Evolutionary conservation across 176 grass and related monocot species (phyloP), one percentile per base, ranked within the genome.

Genomic region (Leersia perrieri): DNA sequence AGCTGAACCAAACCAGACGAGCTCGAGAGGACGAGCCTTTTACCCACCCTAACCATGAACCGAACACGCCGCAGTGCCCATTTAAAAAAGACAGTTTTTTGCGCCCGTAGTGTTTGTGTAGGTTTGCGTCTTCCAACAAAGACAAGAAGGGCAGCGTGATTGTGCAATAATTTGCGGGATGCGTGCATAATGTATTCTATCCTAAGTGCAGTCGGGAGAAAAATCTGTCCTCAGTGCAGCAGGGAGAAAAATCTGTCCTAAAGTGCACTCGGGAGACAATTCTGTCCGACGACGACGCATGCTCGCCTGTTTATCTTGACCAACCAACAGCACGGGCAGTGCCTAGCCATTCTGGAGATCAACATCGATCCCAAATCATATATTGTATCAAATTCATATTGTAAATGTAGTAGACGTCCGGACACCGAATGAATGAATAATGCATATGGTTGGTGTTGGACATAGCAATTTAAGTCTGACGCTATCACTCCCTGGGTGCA

Each of bases 241-340:
- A 3, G 47, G 47, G 15, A 51, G 47, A 51, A 51, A 51, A 51
- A 22, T 47, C 13, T 18, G 16, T 3, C 47, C 18, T 51, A 11
- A 51, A n/a, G 47, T 16, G 15, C 16, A 13, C 16, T 5, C 5
- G 47, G 47, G 15, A 51, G 47, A 51, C 16, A 51, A 51, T 7
- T 20, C 0, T 51, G 15, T 10, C 41, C 3, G 16, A 1, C n/a
- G n/a, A n/a, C 47, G 47, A 20, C 16, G 16, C 8, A 33, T 38
- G 20, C 60, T 42, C 22, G 71, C 31, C 60, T 31, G 33, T 31
- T 44, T 75, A 66, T 45, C 23, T 74, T 75, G 71, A 83, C 61
- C 15, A 33, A 4, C 29, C 29, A 64, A 64, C 13, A 6, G 60
- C 60, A 55, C 31, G 1, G 47, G 47, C 14, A 5, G 44, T 47